Evolutionary conservation across 2,329 filamentous ascomycete species (phyloP).

Genomic region (Rutstroemia sp.): DNA sequence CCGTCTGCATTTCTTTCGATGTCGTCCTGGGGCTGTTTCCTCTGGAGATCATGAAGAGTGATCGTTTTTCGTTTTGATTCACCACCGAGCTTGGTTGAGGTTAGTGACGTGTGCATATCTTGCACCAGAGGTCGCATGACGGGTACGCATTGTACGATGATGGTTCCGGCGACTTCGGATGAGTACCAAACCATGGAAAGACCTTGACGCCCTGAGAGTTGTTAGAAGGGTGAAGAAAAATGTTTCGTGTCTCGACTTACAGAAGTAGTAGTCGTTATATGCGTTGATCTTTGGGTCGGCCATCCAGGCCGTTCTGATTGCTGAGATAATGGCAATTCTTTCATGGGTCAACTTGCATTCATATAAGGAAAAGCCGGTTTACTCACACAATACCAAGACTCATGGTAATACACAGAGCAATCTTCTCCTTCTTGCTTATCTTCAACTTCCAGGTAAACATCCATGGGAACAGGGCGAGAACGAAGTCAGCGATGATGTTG

Average conservation of each 20-base stretch:
- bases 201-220: constrained; percentile 33
- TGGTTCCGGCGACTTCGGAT: constrained; percentile 44
- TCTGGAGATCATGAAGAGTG: background rate
- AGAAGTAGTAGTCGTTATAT: constrained; percentile 41
- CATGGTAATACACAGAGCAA: constrained; percentile 43
- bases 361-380: background rate
- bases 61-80: background rate
- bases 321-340: constrained; percentile 40
- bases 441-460: constrained; percentile 40
- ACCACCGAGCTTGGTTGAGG: constrained; percentile 18
- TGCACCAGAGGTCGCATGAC: constrained; percentile 41
- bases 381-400: constrained; percentile 41
- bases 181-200: constrained; percentile 40
- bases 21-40: background rate
- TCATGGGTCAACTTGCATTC: background rate
- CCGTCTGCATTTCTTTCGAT: no score
- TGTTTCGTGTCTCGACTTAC: constrained; percentile 6
- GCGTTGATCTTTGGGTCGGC: constrained; percentile 35
- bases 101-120: constrained; percentile 34
- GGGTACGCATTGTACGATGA: constrained; percentile 48
- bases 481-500: constrained; percentile 47
- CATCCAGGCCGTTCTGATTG: constrained; percentile 42
- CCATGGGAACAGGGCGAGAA: constrained; percentile 44
- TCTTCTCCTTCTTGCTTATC: constrained; percentile 41
- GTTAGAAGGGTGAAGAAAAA: background rate